Evolutionary conservation across 129 eudicot species (phyloP).

Genomic region (Erigeron canadensis): DNA sequence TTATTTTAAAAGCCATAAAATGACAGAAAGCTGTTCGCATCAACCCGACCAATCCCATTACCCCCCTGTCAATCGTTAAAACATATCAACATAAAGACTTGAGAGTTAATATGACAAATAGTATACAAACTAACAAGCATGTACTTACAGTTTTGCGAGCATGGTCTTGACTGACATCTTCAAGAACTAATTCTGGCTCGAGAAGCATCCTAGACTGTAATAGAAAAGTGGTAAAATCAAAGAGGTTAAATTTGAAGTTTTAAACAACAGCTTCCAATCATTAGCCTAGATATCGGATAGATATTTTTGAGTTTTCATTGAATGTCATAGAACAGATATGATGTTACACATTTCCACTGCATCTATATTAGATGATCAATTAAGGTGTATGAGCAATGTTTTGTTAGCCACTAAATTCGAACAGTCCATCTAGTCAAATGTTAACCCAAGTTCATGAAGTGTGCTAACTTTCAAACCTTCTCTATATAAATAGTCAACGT

Average conservation of each 20-base stretch:
- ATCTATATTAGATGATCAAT: not conserved
- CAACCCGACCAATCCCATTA: not conserved
- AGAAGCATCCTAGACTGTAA: constrained; percentile 97
- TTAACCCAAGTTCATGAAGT: not conserved
- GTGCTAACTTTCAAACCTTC: not conserved
- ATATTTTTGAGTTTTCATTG: not conserved
- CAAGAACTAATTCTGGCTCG: constrained; percentile 84
- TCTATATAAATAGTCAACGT: not conserved
- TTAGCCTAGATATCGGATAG: not conserved
- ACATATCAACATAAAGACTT: not conserved
- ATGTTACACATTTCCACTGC: not conserved
- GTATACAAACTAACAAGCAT: not conserved
- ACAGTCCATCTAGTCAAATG: not conserved
- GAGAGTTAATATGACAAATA: constrained; percentile 1
- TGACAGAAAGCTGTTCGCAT: too few relatives aligned
- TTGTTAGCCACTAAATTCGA: not conserved
- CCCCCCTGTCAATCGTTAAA: not conserved
- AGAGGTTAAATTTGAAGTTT: not conserved
- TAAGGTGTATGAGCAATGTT: not conserved
- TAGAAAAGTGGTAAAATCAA: constrained; percentile 16
- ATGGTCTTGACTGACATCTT: constrained; percentile 98
- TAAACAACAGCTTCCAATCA: not conserved
- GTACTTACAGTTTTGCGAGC: constrained; percentile 82
- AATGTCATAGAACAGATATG: not conserved
- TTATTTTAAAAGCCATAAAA: too few relatives aligned